Evolutionary conservation across 2,329 filamentous ascomycete genomes (phyloP).

Genomic region (Alternaria longipes): DNA sequence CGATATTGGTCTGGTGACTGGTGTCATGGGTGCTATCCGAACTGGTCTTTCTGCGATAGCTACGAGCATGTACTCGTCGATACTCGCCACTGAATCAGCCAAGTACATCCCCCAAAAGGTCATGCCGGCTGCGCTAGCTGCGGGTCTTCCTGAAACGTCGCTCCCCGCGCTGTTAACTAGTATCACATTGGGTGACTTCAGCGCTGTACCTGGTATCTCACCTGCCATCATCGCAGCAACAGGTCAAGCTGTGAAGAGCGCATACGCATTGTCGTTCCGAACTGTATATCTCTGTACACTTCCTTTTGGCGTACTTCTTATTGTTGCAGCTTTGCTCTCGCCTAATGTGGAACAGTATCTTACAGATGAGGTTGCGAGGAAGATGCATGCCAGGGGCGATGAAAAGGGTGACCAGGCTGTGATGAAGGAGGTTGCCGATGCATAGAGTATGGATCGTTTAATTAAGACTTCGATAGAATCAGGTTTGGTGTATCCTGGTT

Average conservation of each 20-base stretch:
- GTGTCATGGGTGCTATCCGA: conserved; percentile 43
- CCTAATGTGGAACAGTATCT: conserved; percentile 57
- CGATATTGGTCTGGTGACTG: conserved; percentile 45
- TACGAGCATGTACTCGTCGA: conserved; percentile 44
- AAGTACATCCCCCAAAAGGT: conserved; percentile 42
- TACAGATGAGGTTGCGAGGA: conserved; percentile 57
- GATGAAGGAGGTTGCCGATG: conserved; percentile 30
- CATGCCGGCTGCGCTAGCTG: conserved; percentile 32
- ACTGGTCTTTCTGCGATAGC: conserved; percentile 36
- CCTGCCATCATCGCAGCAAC: conserved; percentile 43
- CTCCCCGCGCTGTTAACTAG: conserved; percentile 35
- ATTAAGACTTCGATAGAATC: background rate
- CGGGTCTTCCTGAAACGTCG: conserved; percentile 35
- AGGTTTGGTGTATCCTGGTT: background rate
- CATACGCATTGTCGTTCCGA: conserved; percentile 57
- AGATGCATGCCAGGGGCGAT: conserved; percentile 44
- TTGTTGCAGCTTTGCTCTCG: conserved; percentile 51
- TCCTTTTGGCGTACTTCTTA: conserved; percentile 47
- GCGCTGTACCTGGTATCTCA: conserved; percentile 38
- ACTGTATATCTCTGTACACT: conserved; percentile 57
- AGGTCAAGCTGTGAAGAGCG: conserved; percentile 47
- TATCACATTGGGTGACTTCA: conserved; percentile 36
- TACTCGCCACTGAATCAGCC: conserved; percentile 38
- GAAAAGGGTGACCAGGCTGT: conserved; percentile 20
- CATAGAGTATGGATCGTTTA: background rate